Evolutionary conservation across 345 rosid genomes (phyloP).

Genomic region (Excoecaria agallocha): DNA sequence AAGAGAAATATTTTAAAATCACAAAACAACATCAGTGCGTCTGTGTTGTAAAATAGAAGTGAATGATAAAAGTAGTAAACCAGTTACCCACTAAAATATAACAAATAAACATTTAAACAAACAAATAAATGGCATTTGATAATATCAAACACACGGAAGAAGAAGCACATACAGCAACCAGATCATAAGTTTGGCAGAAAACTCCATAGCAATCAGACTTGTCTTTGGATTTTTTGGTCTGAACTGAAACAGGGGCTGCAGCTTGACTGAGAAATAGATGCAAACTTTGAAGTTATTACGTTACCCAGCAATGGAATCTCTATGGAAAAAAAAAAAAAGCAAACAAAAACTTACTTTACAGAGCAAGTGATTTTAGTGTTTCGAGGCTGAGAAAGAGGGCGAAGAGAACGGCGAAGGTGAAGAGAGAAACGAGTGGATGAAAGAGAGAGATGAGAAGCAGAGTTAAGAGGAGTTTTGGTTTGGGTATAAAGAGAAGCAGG

Average conservation of each 20-base stretch:
- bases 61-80: not conserved
- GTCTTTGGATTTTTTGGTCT: conserved; percentile 38
- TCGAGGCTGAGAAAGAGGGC: conserved; percentile 37
- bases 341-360: conserved; percentile 44
- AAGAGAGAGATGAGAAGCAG: conserved; percentile 57
- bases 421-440: conserved; percentile 50
- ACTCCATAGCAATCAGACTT: conserved; percentile 80
- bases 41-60: too few relatives aligned
- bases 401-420: conserved; percentile 45
- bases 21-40: too few relatives aligned
- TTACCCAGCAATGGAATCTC: not conserved
- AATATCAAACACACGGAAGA: not conserved
- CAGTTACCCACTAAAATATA: not conserved
- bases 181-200: conserved; percentile 94
- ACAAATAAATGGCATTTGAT: not conserved
- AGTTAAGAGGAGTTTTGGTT: conserved; percentile 33
- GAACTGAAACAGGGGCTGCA: conserved; percentile 55
- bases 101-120: not conserved
- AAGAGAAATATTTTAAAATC: too few relatives aligned
- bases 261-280: conserved; percentile 33
- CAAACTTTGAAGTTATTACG: conserved; percentile 7
- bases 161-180: conserved; percentile 59
- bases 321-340: not conserved
- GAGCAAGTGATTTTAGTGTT: conserved; percentile 64
- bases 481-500: conserved; percentile 36